A percentile compares a stretch with the other conserved stretches of the same genome.
phyloP scores from a whole-genome alignment of 2,329 filamentous ascomycete genomes.

The Incumbomyces lentus region DNA sequence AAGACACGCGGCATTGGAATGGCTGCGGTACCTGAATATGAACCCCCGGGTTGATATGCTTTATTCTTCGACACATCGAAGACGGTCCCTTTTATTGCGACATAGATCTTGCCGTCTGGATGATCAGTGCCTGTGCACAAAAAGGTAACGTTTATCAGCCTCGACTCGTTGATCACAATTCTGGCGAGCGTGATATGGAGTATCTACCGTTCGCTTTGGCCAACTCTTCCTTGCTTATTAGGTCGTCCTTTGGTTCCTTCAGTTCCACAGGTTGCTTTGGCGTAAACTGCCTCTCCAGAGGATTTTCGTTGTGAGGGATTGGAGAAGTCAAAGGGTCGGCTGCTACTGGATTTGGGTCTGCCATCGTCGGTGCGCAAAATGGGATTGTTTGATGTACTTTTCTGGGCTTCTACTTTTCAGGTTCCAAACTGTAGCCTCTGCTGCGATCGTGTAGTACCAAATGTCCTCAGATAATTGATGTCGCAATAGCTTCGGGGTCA shows the following conservation, averaged over 20 bases:
- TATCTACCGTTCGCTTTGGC: conserved; percentile 69
- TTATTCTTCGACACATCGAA: conserved; percentile 91
- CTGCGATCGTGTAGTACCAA: too few relatives aligned
- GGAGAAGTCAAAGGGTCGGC: conserved; percentile 17
- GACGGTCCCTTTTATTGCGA: conserved; percentile 72
- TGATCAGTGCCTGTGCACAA: conserved; percentile 6
- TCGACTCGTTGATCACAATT: not conserved
- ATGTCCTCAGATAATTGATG: too few relatives aligned
- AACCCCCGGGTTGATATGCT: conserved; percentile 69
- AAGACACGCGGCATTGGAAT: not conserved
- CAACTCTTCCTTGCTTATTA: conserved; percentile 70
- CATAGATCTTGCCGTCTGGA: conserved; percentile 39
- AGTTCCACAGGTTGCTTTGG: conserved; percentile 45
- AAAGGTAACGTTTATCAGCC: not conserved
- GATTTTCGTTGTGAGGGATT: conserved; percentile 19
- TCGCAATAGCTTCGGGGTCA: too few relatives aligned
- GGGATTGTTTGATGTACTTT: too few relatives aligned
- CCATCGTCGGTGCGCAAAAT: too few relatives aligned
- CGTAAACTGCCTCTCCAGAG: conserved; percentile 27
- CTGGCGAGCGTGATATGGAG: too few relatives aligned
- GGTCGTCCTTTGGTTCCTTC: conserved; percentile 75
- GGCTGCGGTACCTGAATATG: conserved; percentile 63
- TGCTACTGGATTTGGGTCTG: too few relatives aligned
- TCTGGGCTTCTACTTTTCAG: too few relatives aligned
- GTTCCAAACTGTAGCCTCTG: too few relatives aligned